These are phyloP conservation scores for Nicotiana obtusifolia DNA, from an alignment of 257 asterid species.

Conservation along the genomic window DNA sequence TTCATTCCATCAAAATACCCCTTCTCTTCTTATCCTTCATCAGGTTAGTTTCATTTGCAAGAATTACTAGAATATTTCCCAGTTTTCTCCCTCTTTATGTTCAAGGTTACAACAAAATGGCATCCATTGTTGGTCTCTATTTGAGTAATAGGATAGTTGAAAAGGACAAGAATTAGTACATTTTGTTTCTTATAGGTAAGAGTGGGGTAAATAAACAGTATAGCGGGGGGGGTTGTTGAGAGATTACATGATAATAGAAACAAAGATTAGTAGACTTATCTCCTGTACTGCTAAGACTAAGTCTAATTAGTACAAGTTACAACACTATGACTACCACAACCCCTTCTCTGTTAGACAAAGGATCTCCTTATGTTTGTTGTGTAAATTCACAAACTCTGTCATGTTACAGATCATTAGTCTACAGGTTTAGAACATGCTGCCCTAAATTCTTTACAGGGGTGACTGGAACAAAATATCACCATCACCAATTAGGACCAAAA, in stretches of 20 bases:
- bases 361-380: conserved; percentile 10
- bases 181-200: not conserved
- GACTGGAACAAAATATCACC: conserved; percentile 16
- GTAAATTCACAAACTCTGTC: conserved; percentile 22
- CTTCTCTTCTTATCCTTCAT: not conserved
- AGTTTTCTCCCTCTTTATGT: not conserved
- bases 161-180: not conserved
- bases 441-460: conserved; percentile 23
- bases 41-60: no score
- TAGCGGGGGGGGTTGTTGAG: no score
- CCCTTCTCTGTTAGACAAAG: conserved; percentile 29
- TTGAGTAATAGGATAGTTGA: not conserved
- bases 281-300: conserved; percentile 17
- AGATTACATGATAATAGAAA: conserved; percentile 12
- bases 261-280: conserved; percentile 4
- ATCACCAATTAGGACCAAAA: conserved; percentile 15
- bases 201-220: not conserved
- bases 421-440: conserved; percentile 18
- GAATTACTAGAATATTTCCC: not conserved
- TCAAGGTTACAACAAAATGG: not conserved
- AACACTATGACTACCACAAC: conserved; percentile 3
- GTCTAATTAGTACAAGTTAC: not conserved
- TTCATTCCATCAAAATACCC: not conserved
- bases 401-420: conserved; percentile 41
- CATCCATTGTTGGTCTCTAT: not conserved